These are phyloP conservation scores for sweet orange (Citrus sinensis) DNA, from an alignment of 345 rosid genomes.

Conservation along the genomic window DVS_A1.0 CM039166.1:14736001-14736500, in stretches of 20 bases:
- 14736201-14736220: background rate
- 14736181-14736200: too few relatives aligned
- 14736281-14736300: conserved; percentile 24
- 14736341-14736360: background rate
- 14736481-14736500: background rate
- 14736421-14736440: background rate
- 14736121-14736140: too few relatives aligned
- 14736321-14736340: background rate
- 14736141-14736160: too few relatives aligned
- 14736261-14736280: conserved; percentile 25
- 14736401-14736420: background rate
- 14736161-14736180: too few relatives aligned
- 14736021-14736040: background rate
- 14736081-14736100: too few relatives aligned
- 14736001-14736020: too few relatives aligned
- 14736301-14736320: conserved; percentile 20
- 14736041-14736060: background rate
- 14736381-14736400: background rate
- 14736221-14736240: background rate
- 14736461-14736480: background rate
- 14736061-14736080: too few relatives aligned
- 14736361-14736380: background rate
- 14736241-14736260: background rate
- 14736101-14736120: too few relatives aligned
- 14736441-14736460: conserved; percentile 9